Evolutionary conservation across 2,329 filamentous ascomycete genomes (phyloP).

Genomic region (Colletotrichum lupini): DNA sequence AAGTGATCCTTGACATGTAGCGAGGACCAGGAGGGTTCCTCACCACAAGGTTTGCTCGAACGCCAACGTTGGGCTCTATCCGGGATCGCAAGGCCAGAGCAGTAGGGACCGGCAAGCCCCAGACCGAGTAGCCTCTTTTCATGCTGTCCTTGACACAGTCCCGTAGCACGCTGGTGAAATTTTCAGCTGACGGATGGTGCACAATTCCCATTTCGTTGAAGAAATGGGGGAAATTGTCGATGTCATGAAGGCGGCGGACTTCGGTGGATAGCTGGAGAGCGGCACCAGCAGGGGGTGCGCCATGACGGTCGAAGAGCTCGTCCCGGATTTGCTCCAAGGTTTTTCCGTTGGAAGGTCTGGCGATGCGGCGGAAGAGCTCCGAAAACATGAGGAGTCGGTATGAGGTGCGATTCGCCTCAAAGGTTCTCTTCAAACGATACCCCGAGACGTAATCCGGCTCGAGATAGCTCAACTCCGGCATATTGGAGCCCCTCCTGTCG

Average conservation of each 20-base stretch:
- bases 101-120: constrained; percentile 2
- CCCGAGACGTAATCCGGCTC: constrained; percentile 53
- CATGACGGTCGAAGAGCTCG: constrained; percentile 57
- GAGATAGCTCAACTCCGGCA: constrained; percentile 58
- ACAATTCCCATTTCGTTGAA: constrained; percentile 54
- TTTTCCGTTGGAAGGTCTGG: constrained; percentile 48
- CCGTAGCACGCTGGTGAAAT: constrained; percentile 48
- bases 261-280: constrained; percentile 53
- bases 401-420: constrained; percentile 56
- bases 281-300: constrained; percentile 54
- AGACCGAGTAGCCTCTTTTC: constrained; percentile 44
- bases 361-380: constrained; percentile 59
- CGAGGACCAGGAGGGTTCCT: neutral
- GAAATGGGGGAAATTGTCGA: constrained; percentile 55
- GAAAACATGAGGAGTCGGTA: constrained; percentile 65
- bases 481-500: constrained; percentile 46
- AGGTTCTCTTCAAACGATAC: constrained; percentile 60
- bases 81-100: constrained; percentile 10
- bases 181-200: constrained; percentile 36
- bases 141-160: constrained; percentile 47
- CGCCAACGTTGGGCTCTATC: constrained; percentile 18
- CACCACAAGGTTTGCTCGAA: neutral
- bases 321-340: constrained; percentile 53
- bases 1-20: neutral
- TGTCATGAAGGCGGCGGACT: constrained; percentile 54